Percentiles rank a stretch among this genome's conserved stretches.
phyloP scores from a whole-genome alignment of 371 early-diverging fungal genomes.

The Mortierella sp. region DNA sequence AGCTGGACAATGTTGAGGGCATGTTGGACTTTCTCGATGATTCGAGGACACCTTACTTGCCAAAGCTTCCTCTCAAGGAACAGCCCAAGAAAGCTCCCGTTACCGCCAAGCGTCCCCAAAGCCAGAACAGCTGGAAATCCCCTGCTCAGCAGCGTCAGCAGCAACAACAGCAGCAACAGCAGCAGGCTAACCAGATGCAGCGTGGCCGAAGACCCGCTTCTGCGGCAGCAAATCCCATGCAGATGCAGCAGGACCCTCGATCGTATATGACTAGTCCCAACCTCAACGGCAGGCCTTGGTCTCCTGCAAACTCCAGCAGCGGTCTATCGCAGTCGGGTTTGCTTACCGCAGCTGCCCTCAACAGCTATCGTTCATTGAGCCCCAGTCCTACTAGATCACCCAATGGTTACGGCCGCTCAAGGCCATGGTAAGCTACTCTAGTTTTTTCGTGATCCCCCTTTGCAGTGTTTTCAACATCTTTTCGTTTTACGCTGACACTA shows the following conservation, averaged over 20 bases:
- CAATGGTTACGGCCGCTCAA: constrained; percentile 11
- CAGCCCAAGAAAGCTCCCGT: constrained; percentile 18
- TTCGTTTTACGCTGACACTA: not conserved
- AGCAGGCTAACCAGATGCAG: constrained; percentile 14
- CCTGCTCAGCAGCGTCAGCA: constrained; percentile 13
- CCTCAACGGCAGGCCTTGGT: constrained; percentile 41
- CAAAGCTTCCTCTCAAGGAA: constrained; percentile 51
- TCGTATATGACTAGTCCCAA: constrained; percentile 26
- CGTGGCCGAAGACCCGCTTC: constrained; percentile 31
- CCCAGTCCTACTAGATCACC: constrained; percentile 42
- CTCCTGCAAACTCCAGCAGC: constrained; percentile 40
- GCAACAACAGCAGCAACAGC: constrained; percentile 17
- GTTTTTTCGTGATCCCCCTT: not conserved
- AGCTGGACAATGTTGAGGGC: constrained; percentile 61
- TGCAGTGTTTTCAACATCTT: not conserved
- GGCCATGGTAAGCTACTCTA: constrained; percentile 31
- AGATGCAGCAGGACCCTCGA: constrained; percentile 12
- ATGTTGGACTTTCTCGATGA: constrained; percentile 48
- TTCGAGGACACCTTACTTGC: constrained; percentile 43
- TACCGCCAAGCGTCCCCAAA: constrained; percentile 16
- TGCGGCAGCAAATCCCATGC: no score
- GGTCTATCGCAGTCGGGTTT: constrained; percentile 30
- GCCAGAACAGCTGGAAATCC: constrained; percentile 20
- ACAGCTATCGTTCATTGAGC: constrained; percentile 43
- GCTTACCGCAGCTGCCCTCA: constrained; percentile 18